Percentiles rank a stretch among this genome's conserved stretches.
phyloP scores from a whole-genome alignment of 495 filamentous ascomycete species.

The Rhypophila decipiens region DNA sequence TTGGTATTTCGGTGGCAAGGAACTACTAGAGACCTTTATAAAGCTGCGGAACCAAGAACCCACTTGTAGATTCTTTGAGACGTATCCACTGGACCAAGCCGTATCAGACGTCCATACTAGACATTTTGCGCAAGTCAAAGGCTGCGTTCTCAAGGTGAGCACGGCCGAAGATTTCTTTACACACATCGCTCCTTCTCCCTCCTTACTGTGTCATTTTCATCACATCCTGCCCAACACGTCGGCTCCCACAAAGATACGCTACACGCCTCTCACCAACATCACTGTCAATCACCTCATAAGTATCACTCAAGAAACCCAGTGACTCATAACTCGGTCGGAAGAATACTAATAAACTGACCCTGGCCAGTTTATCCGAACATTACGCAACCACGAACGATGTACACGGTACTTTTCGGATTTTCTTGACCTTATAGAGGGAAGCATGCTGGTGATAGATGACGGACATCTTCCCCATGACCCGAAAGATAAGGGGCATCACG shows the following conservation, averaged over 20 bases:
- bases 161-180: neutral
- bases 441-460: neutral
- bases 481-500: no score
- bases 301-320: no score
- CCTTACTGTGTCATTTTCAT: no score
- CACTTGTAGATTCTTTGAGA: neutral
- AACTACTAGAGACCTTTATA: neutral
- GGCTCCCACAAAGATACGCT: no score
- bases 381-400: neutral
- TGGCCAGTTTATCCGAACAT: neutral
- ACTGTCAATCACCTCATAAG: no score
- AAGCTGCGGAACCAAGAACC: neutral
- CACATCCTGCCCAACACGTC: no score
- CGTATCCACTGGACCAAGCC: neutral
- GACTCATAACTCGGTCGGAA: no score
- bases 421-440: neutral
- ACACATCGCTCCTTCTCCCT: no score
- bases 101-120: neutral
- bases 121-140: neutral
- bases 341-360: neutral
- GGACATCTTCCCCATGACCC: neutral
- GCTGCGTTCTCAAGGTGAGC: neutral
- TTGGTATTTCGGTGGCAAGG: neutral
- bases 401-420: neutral
- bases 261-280: no score